Conservation (phyloP, 2,329 filamentous ascomycete species). For the Fusarium newnesense region DNA sequence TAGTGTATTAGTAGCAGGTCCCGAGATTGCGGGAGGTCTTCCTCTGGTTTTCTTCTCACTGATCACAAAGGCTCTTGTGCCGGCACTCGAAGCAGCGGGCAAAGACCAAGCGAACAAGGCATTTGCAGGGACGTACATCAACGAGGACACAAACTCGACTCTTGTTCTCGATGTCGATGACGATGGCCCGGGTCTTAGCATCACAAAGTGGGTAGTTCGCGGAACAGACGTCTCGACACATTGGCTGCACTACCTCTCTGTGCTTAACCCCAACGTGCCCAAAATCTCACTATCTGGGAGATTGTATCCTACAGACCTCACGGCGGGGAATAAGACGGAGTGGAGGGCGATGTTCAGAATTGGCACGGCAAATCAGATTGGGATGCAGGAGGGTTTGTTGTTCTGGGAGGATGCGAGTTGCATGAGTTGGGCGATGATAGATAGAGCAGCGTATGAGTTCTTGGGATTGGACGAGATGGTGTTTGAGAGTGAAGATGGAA, state of each 20-base stretch:
- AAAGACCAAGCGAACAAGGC: not conserved
- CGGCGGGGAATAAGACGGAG: rapidly evolving
- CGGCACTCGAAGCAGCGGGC: not conserved
- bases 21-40: not conserved
- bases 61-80: not conserved
- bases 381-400: not conserved
- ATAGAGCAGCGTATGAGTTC: not conserved
- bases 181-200: not conserved
- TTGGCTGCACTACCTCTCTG: not conserved
- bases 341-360: slow-evolving; percentile 7
- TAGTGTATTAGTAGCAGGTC: not conserved
- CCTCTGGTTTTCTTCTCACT: slow-evolving; percentile 1
- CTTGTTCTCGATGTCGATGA: not conserved
- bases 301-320: not conserved
- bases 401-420: slow-evolving; percentile 16
- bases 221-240: slow-evolving; percentile 1
- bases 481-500: not conserved
- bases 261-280: not conserved
- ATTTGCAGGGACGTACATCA: not conserved
- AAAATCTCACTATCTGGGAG: not conserved
- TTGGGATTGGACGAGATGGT: slow-evolving; percentile 5
- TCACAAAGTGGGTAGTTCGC: slow-evolving; percentile 3
- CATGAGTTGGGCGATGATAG: not conserved
- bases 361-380: not conserved
- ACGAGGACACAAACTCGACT: not conserved